Base-by-base conservation (phyloP, 345 rosid species). In the Lenwebbia sp. region DNA sequence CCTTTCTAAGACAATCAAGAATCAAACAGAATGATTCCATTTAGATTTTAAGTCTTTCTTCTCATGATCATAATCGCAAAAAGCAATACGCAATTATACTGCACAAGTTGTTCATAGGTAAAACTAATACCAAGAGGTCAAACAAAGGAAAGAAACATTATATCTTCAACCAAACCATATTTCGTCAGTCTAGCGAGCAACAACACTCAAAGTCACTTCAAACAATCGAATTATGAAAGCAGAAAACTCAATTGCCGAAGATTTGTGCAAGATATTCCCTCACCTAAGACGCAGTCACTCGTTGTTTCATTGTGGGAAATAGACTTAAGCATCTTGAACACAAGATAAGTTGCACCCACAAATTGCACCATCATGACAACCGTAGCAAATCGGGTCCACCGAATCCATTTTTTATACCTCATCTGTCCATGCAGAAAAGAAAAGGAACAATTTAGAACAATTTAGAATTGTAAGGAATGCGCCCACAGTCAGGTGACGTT, bases 401-500 rank as follows among this genome's bases (percentile, higher is more conserved):
- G 88, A 57, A 94, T 93, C 99, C 98, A 97, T 37, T 90, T 91
- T 90, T 90, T 93, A 90, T 97, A 97, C 90, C 92, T 94, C 74
- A 91, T 84, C 98, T 96, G 94, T 65, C 58, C 85, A 88, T 49
- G 28, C 75, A 53, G 21, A 74, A 84, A 84, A 44, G 33, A 19
- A 19, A 82, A 78, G 58, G 40, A 83, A 84, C 62, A 54, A 62
- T 22, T 83, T 54, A 88, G 40, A 83, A 84, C 62, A 54, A 62
- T 22, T 83, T 54, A 88, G 28, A 17, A 70, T 23, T 10, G 37
- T 19, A 41, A 33, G 47, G 25, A 37, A 70, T 37, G 47, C 37
- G 47, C 47, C 81, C 81, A 37, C 81, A 70, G 12, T 70, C 26
- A 11, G 47, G 47, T 70, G 47, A 37, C 21, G 47, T 37, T 37